Percentiles rank a stretch among this genome's conserved stretches.
Conservation (phyloP, 345 rosid species). For the Eucalyptus regnans region DNA sequence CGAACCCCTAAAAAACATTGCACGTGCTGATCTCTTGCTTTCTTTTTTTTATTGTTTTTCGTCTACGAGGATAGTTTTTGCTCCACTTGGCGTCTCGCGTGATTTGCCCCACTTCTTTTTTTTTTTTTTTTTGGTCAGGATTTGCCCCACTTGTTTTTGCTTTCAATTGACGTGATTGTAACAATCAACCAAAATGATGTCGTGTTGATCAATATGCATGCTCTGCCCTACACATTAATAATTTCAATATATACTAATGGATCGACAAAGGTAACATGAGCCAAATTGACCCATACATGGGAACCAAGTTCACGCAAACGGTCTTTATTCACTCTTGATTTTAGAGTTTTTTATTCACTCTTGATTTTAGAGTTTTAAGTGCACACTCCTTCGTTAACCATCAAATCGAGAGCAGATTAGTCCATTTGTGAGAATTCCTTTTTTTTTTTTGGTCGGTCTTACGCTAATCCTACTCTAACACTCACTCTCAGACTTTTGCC, state of each 20-base stretch:
- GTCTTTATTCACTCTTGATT: background rate
- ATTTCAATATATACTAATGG: background rate
- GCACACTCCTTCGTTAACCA: background rate
- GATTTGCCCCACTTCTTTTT: background rate
- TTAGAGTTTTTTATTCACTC: background rate
- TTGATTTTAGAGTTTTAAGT: background rate
- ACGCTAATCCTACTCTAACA: no score
- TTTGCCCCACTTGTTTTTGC: background rate
- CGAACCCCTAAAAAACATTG: background rate
- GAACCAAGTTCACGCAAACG: background rate
- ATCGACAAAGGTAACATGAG: background rate
- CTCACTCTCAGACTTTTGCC: no score
- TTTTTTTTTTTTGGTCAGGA: background rate
- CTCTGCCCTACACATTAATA: background rate
- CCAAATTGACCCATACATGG: background rate
- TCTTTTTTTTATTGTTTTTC: accelerated
- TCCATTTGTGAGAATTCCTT: background rate
- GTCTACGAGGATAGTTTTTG: background rate
- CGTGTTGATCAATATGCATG: background rate
- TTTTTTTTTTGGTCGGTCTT: no score
- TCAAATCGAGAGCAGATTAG: background rate
- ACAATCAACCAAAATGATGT: background rate
- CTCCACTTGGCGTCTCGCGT: background rate
- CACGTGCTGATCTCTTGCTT: background rate
- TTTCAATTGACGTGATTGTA: background rate